A percentile compares a stretch with the other conserved stretches of the same genome.
Conservation (phyloP, 2,329 filamentous ascomycete species). For the Aureobasidium subglaciale region DNA sequence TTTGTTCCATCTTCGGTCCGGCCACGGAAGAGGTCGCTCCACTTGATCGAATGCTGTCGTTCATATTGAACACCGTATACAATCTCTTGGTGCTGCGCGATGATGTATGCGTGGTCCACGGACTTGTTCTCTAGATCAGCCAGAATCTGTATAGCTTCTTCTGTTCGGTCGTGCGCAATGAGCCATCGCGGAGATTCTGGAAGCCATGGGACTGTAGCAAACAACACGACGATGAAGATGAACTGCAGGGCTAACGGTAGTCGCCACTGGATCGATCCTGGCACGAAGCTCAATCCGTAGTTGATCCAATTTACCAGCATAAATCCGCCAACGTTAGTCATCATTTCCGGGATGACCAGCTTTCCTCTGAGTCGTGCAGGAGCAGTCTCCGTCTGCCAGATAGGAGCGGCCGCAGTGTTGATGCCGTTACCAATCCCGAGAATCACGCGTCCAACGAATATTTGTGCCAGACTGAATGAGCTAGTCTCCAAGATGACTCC, state of each 20-base stretch:
- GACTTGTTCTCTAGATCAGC: conserved; percentile 42
- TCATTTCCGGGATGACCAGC: conserved; percentile 34
- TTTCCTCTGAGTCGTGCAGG: conserved; percentile 35
- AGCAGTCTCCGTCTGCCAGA: conserved; percentile 47
- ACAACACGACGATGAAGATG: conserved; percentile 43
- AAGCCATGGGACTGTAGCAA: conserved; percentile 40
- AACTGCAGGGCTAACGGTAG: conserved; percentile 44
- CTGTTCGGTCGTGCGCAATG: conserved; percentile 36
- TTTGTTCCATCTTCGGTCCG: conserved; percentile 42
- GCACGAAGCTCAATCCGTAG: conserved; percentile 40
- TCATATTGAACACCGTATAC: conserved; percentile 40
- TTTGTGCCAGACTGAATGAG: conserved; percentile 39
- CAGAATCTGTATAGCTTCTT: conserved; percentile 43
- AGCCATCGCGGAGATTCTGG: conserved; percentile 44
- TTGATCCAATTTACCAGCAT: conserved; percentile 40
- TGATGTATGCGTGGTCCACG: conserved; percentile 39
- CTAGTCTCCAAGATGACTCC: conserved; percentile 43
- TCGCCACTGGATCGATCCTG: conserved; percentile 38
- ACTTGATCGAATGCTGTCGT: conserved; percentile 42
- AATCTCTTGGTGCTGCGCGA: conserved; percentile 40
- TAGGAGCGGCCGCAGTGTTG: conserved; percentile 44
- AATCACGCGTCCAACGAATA: conserved; percentile 45
- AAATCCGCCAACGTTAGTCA: conserved; percentile 46
- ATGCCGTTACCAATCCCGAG: conserved; percentile 46
- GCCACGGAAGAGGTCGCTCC: conserved; percentile 44